Conservation (phyloP, 495 filamentous ascomycete species). For the Aspergillus mulundensis region DNA sequence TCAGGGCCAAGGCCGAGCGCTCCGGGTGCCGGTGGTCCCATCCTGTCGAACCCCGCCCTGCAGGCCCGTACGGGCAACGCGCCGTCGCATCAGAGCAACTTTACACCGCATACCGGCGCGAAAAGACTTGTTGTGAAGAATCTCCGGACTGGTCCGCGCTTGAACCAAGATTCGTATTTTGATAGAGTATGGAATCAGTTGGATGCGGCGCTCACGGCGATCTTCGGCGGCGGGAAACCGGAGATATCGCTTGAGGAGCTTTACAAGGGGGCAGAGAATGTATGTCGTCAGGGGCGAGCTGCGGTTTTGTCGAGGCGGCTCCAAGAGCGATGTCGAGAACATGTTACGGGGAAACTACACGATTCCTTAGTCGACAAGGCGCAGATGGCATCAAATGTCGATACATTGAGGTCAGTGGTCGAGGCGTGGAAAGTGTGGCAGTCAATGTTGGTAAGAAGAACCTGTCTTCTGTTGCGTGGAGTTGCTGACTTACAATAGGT, state of each 20-base stretch:
- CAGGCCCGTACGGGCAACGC: slow-evolving; percentile 28
- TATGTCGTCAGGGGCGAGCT: slow-evolving; percentile 73
- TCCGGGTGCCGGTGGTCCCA: slow-evolving; percentile 20
- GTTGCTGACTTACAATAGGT: slow-evolving; percentile 41
- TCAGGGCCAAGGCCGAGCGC: slow-evolving; percentile 32
- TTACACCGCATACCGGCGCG: slow-evolving; percentile 52
- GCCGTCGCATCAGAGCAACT: slow-evolving; percentile 32
- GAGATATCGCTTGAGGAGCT: slow-evolving; percentile 74
- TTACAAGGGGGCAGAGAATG: slow-evolving; percentile 84
- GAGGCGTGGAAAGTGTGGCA: slow-evolving; percentile 77
- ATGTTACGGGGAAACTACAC: slow-evolving; percentile 56
- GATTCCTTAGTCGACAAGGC: slow-evolving; percentile 47
- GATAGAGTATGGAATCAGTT: slow-evolving; percentile 66
- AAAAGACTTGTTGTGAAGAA: slow-evolving; percentile 88
- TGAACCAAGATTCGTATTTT: slow-evolving; percentile 68
- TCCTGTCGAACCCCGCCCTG: slow-evolving; percentile 11
- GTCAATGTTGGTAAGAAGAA: slow-evolving; percentile 59
- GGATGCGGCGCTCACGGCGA: slow-evolving; percentile 62
- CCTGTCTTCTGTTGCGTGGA: not conserved
- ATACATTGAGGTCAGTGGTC: slow-evolving; percentile 60
- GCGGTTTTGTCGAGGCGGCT: slow-evolving; percentile 60
- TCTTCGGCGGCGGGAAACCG: slow-evolving; percentile 62
- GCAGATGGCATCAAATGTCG: slow-evolving; percentile 51
- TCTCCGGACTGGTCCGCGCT: slow-evolving; percentile 55
- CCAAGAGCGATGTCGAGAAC: slow-evolving; percentile 55